phyloP scores from a whole-genome alignment of 164 flowering plant genomes.

The Umbellularia californica region DNA sequence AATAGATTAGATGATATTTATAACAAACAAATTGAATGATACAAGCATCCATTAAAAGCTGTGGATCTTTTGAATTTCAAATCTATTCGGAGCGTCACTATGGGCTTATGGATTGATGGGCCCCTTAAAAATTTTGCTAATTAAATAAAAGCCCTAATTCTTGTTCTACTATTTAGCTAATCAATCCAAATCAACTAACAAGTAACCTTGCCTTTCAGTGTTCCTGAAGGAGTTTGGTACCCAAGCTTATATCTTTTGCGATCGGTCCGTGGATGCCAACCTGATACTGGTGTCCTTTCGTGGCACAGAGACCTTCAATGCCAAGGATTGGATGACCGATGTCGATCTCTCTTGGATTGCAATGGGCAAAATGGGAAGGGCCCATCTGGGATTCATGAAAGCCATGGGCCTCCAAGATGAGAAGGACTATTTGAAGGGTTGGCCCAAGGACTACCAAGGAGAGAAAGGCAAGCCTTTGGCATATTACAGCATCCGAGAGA shows the following conservation, averaged over 20 bases:
- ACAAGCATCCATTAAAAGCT: no score
- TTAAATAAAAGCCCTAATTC: no score
- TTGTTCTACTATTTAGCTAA: no score
- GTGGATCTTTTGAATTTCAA: no score
- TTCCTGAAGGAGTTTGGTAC: conserved; percentile 28
- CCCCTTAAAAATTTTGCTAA: no score
- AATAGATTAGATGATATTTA: no score
- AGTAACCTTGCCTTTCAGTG: conserved; percentile 21
- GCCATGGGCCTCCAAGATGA: conserved; percentile 55
- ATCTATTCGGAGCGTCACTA: no score
- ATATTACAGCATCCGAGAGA: conserved; percentile 45
- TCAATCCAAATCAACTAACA: no score
- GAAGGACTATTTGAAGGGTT: conserved; percentile 23
- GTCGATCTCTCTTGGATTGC: conserved; percentile 55
- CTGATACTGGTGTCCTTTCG: conserved; percentile 56
- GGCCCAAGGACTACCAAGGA: conserved; percentile 38
- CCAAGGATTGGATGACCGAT: conserved; percentile 49
- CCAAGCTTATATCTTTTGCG: conserved; percentile 41
- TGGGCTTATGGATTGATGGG: no score
- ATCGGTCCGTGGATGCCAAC: conserved; percentile 27
- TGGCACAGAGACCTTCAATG: conserved; percentile 61
- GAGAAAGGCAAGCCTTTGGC: conserved; percentile 25
- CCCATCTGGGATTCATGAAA: conserved; percentile 66
- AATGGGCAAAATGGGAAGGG: conserved; percentile 40
- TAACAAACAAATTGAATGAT: no score